Percentiles rank a stretch among this genome's conserved stretches.
These are phyloP conservation scores for Wickerhamomyces queroliae DNA, from an alignment of 805 yeast species.

Conservation along the genomic window DNA sequence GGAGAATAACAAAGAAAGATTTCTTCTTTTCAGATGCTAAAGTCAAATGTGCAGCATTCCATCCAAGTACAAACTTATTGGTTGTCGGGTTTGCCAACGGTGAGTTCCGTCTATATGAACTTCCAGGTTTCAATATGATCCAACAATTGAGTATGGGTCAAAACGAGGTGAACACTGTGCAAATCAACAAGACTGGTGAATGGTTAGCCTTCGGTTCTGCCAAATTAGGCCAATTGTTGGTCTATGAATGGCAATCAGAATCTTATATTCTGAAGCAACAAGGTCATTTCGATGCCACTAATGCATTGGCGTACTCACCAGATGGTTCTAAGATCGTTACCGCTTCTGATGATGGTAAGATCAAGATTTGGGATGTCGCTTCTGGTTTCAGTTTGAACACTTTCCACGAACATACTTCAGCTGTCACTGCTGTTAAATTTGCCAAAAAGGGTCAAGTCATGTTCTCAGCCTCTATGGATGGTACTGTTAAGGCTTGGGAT, in stretches of 20 bases:
- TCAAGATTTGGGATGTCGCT: constrained; percentile 91
- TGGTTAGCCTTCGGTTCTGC: constrained; percentile 96
- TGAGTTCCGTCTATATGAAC: constrained; percentile 84
- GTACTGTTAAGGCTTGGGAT: constrained; percentile 98
- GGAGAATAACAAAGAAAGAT: constrained; percentile 81
- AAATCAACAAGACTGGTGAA: constrained; percentile 81
- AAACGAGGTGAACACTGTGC: constrained; percentile 76
- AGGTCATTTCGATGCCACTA: constrained; percentile 92
- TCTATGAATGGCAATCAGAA: constrained; percentile 98
- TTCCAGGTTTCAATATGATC: constrained; percentile 71
- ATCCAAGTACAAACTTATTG: constrained; percentile 60
- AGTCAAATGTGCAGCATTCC: constrained; percentile 81
- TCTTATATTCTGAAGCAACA: constrained; percentile 93
- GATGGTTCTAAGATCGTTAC: constrained; percentile 92
- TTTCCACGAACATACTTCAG: constrained; percentile 83
- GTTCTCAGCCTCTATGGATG: constrained; percentile 89
- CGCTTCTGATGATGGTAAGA: constrained; percentile 94
- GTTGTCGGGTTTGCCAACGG: constrained; percentile 89
- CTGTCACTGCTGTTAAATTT: constrained; percentile 83
- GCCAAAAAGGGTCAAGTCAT: constrained; percentile 87
- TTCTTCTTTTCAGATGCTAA: constrained; percentile 65
- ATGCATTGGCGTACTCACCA: constrained; percentile 81
- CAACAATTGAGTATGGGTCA: constrained; percentile 93
- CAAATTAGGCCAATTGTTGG: constrained; percentile 86
- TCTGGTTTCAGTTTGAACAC: constrained; percentile 93